phyloP scores from a whole-genome alignment of 805 yeast species.

The Zygoascus flipseniorum region DNA sequence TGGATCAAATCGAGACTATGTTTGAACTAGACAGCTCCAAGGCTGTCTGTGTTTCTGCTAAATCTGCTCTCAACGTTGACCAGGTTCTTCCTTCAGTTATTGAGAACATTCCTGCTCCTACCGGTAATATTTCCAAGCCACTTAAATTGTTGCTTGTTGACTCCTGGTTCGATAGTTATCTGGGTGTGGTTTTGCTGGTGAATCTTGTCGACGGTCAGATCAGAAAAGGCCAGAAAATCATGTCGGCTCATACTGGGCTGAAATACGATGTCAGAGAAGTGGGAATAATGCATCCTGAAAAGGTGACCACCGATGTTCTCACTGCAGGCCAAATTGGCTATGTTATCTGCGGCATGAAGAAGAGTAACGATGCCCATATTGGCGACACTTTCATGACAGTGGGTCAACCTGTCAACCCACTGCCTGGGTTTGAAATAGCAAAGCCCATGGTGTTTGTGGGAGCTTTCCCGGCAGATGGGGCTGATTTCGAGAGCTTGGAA shows the following conservation, averaged over 20 bases:
- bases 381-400: slow-evolving; percentile 75
- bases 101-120: slow-evolving; percentile 72
- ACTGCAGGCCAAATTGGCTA: slow-evolving; percentile 93
- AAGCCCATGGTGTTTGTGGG: slow-evolving; percentile 99
- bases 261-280: slow-evolving; percentile 85
- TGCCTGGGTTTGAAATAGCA: slow-evolving; percentile 93
- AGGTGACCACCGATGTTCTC: slow-evolving; percentile 52
- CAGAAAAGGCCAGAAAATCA: slow-evolving; percentile 62
- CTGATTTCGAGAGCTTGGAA: slow-evolving; percentile 79
- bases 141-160: slow-evolving; percentile 79
- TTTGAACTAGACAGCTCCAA: slow-evolving; percentile 73
- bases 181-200: slow-evolving; percentile 83
- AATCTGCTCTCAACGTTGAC: slow-evolving; percentile 77
- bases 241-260: slow-evolving; percentile 67
- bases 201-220: slow-evolving; percentile 78
- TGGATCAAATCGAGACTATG: slow-evolving; percentile 75
- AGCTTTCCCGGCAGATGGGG: slow-evolving; percentile 93
- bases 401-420: slow-evolving; percentile 56
- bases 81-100: slow-evolving; percentile 73
- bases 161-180: slow-evolving; percentile 92
- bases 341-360: slow-evolving; percentile 89
- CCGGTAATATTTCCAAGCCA: slow-evolving; percentile 45
- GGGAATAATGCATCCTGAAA: slow-evolving; percentile 93
- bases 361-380: slow-evolving; percentile 73
- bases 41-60: slow-evolving; percentile 82